Evolutionary conservation across 2,329 filamentous ascomycete genomes (phyloP), one percentile per base, ranked within the genome.

Genomic region (Didymellaceae sp.): DNA sequence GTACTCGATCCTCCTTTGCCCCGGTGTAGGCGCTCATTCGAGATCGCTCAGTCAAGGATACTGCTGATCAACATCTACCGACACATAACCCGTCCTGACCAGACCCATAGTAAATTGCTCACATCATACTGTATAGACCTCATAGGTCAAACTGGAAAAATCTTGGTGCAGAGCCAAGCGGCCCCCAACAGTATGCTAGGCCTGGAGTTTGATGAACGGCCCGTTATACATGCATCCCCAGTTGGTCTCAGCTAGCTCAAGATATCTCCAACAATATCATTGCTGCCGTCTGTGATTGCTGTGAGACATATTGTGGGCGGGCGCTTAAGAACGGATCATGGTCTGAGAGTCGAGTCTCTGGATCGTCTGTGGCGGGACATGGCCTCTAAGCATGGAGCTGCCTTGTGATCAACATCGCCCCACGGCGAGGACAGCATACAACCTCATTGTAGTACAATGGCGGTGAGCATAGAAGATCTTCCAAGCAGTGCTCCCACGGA

Each of bases 351-450:
- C n/a, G 11, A 28, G 16, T 18, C 14, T 31, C 22, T 28, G 18
- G 25, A 17, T 40, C 32, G 21, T 17, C 14, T 14, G 11, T 7
- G 31, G 10, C 16, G 24, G 10, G 41, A 31, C 28, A 16, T 3
- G 20, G 37, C 22, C 37, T 41, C 35, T 18, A n/a, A 25, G 28
- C 48, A 52, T 42, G 32, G 37, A 26, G 33, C 5, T 33, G 48
- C 43, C 31, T 17, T n/a, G 38, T 46, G 38, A 52, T 52, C 48
- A 32, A 31, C 42, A 11, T 33, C 26, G 16, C 18, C 34, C 35
- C 17, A 14, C 1, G 31, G 22, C 22, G 25, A 41, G 21, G 14
- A 30, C 17, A 25, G 20, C 11, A 26, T 8, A 18, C 10, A 28
- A 9, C 5, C 5, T 21, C n/a, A 7, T 40, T 46, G n/a, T n/a